A percentile compares a stretch with the other conserved stretches of the same genome.
Evolutionary conservation across 2,329 filamentous ascomycete species (phyloP).

Genomic region (Alternaria infectoria): DNA sequence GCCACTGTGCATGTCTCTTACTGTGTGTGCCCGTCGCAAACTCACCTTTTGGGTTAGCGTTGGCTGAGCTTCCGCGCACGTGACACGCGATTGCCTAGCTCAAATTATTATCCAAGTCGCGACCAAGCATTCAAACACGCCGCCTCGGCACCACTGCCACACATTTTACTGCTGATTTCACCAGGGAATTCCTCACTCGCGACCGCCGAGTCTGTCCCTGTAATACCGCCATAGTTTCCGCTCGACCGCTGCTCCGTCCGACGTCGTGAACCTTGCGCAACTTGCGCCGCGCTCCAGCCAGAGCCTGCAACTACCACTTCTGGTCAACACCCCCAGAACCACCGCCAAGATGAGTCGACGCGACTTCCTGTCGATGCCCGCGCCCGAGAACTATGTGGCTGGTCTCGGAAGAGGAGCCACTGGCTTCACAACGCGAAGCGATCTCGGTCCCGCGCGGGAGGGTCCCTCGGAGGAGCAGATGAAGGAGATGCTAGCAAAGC

Average conservation of each 20-base stretch:
- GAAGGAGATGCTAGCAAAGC: conserved; percentile 94
- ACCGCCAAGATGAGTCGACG: conserved; percentile 65
- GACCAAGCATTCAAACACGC: conserved; percentile 10
- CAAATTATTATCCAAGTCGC: conserved; percentile 18
- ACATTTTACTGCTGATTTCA: not conserved
- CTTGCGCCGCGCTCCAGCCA: not conserved
- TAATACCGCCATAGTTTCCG: not conserved
- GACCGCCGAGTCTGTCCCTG: not conserved
- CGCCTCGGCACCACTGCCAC: not conserved
- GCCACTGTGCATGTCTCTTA: not conserved
- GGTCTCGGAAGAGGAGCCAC: conserved; percentile 97
- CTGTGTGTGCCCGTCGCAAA: conserved; percentile 21
- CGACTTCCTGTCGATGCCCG: conserved; percentile 87
- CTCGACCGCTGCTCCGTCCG: not conserved
- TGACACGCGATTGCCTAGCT: conserved; percentile 23
- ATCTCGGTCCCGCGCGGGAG: conserved; percentile 92
- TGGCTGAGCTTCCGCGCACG: conserved; percentile 13
- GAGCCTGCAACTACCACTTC: not conserved
- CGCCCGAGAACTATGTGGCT: conserved; percentile 73
- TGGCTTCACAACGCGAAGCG: conserved; percentile 95
- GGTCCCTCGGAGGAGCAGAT: conserved; percentile 98
- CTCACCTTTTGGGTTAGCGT: conserved; percentile 27
- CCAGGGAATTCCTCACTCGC: not conserved
- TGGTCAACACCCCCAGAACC: not conserved
- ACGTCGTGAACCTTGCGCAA: not conserved